A percentile compares a stretch with the other conserved stretches of the same genome.
Evolutionary conservation across 495 filamentous ascomycete genomes (phyloP).

Genomic region (Penicillium ucsense): DNA sequence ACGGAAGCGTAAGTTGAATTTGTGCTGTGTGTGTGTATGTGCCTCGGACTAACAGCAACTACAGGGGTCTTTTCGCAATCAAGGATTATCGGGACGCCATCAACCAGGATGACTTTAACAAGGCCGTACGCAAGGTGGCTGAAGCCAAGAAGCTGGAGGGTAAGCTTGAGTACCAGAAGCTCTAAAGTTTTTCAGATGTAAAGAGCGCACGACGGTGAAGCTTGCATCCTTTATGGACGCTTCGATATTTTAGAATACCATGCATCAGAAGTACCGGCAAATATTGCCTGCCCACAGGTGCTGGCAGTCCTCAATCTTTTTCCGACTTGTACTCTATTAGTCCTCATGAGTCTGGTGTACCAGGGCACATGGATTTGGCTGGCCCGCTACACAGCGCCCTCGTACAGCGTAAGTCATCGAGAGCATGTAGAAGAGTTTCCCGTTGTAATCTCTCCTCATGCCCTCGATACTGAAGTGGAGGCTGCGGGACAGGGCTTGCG

Average conservation of each 20-base stretch:
- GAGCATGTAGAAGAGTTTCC: too few relatives aligned
- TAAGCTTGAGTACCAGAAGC: constrained; percentile 94
- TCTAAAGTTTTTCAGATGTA: constrained; percentile 41
- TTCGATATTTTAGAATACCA: constrained; percentile 8
- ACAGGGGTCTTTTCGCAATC: constrained; percentile 88
- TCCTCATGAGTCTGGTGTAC: too few relatives aligned
- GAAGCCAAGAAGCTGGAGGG: constrained; percentile 98
- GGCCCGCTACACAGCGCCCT: too few relatives aligned
- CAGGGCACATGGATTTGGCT: too few relatives aligned
- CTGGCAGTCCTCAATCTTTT: too few relatives aligned
- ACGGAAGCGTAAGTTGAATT: constrained; percentile 75
- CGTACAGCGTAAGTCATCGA: too few relatives aligned
- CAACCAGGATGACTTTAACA: constrained; percentile 98
- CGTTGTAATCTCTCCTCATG: too few relatives aligned
- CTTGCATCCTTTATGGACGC: constrained; percentile 11
- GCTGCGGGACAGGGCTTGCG: too few relatives aligned
- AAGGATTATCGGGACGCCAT: constrained; percentile 93
- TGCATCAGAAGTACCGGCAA: neutral
- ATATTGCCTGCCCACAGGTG: too few relatives aligned
- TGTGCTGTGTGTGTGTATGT: neutral
- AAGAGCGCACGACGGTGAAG: too few relatives aligned
- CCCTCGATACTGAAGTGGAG: too few relatives aligned
- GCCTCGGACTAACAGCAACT: constrained; percentile 11
- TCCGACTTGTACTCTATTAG: too few relatives aligned
- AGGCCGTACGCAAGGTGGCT: constrained; percentile 91